Conservation (phyloP, 345 rosid genomes). For the Salix brachista region DNA sequence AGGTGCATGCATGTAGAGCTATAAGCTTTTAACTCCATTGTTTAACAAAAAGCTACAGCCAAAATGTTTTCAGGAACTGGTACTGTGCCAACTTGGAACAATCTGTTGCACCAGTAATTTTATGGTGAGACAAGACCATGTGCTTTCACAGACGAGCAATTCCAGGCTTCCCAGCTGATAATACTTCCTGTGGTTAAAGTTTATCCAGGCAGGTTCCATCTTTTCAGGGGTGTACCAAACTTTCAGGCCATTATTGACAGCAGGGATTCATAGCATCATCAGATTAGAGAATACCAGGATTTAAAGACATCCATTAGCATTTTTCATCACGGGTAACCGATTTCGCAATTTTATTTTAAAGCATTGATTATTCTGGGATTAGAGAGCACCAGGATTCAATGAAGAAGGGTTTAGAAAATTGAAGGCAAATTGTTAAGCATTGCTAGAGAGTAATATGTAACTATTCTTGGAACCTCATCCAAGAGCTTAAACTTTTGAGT, state of each 20-base stretch:
- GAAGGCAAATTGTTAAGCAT: background rate
- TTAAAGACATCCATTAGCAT: background rate
- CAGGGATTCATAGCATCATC: background rate
- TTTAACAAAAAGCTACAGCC: background rate
- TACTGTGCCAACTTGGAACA: background rate
- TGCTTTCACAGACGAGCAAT: background rate
- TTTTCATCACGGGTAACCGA: background rate
- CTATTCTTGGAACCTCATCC: too few relatives aligned
- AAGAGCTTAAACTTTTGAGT: too few relatives aligned
- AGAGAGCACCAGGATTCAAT: background rate
- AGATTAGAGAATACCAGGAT: background rate
- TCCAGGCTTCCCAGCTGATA: background rate
- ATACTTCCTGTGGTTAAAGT: background rate
- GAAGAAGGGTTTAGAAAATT: background rate
- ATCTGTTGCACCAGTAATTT: background rate
- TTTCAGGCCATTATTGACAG: background rate
- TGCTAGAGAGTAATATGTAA: too few relatives aligned
- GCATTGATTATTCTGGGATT: background rate
- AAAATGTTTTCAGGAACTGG: background rate
- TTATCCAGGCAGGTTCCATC: background rate
- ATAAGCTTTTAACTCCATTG: background rate
- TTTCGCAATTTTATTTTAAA: background rate
- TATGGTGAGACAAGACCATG: background rate
- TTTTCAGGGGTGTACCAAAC: background rate
- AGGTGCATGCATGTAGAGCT: background rate